phyloP scores from a whole-genome alignment of 176 grass and related monocot species.

The Carex parvula region DNA sequence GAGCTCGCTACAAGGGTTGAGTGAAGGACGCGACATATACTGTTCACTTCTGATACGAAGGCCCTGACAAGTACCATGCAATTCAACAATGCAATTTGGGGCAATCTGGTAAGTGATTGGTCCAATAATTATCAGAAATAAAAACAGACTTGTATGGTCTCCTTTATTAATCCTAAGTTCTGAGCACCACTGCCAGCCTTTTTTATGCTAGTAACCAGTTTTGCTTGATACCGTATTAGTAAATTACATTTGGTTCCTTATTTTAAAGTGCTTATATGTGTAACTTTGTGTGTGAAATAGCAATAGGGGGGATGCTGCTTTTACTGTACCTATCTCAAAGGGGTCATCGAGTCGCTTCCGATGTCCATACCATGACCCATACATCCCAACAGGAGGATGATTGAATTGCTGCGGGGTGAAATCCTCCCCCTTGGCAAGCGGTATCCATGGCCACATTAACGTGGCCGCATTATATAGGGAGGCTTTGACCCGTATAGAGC shows the following conservation, averaged over 20 bases:
- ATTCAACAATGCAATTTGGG: not conserved
- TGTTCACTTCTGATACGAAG: not conserved
- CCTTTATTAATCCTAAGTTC: not conserved
- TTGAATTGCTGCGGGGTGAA: constrained; percentile 55
- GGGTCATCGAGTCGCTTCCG: constrained; percentile 59
- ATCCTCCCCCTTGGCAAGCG: constrained; percentile 65
- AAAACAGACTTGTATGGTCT: not conserved
- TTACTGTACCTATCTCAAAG: constrained; percentile 30
- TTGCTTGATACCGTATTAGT: not conserved
- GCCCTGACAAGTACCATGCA: constrained; percentile 25
- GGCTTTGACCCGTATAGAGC: constrained; percentile 13
- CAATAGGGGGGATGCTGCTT: not conserved
- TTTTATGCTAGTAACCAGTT: not conserved
- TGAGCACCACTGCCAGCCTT: not conserved
- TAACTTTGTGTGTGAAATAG: not conserved
- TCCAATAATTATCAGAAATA: not conserved
- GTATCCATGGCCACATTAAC: constrained; percentile 79
- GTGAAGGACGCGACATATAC: too few relatives aligned
- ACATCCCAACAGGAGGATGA: constrained; percentile 72
- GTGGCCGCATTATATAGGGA: constrained; percentile 61
- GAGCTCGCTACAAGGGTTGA: constrained; percentile 10
- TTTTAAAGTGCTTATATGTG: not conserved
- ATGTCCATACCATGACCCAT: constrained; percentile 91
- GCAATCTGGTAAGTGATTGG: not conserved
- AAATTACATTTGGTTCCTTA: not conserved